Conservation (phyloP, 2,329 filamentous ascomycete genomes). For the Fusarium paranaense region DNA sequence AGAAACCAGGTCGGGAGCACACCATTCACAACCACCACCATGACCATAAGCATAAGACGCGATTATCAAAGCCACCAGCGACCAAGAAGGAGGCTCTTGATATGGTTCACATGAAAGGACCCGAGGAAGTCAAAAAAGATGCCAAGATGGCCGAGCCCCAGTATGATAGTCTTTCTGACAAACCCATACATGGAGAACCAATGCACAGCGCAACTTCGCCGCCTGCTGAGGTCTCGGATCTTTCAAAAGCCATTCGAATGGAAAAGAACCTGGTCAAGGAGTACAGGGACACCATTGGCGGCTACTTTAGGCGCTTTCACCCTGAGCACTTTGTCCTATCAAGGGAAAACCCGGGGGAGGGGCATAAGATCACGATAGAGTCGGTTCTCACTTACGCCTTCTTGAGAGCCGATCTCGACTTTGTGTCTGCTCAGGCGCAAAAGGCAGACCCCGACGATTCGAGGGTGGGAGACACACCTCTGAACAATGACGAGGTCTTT, state of each 20-base stretch:
- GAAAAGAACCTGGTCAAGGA: conserved; percentile 78
- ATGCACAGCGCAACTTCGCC: conserved; percentile 56
- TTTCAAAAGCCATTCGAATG: conserved; percentile 72
- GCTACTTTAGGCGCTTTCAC: conserved; percentile 92
- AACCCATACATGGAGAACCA: conserved; percentile 52
- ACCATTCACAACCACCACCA: conserved; percentile 29
- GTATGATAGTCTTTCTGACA: conserved; percentile 48
- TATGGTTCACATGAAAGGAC: conserved; percentile 61
- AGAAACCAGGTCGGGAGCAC: conserved; percentile 48
- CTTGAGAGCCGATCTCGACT: conserved; percentile 92
- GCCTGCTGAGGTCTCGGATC: conserved; percentile 65
- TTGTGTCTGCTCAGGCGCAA: conserved; percentile 87
- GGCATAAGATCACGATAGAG: conserved; percentile 71
- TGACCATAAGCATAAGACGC: conserved; percentile 34
- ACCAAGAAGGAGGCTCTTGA: conserved; percentile 45
- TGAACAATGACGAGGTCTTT: conserved; percentile 88
- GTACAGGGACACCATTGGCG: conserved; percentile 88
- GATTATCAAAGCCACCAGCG: conserved; percentile 27
- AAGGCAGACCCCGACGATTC: conserved; percentile 82
- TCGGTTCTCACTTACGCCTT: conserved; percentile 92
- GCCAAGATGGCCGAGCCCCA: conserved; percentile 51
- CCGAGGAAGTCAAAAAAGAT: conserved; percentile 57
- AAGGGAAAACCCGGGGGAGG: conserved; percentile 43
- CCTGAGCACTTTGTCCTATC: conserved; percentile 77
- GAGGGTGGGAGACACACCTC: conserved; percentile 76